phyloP scores from a whole-genome alignment of 176 grass and related monocot species.

The Avena insularis region DNA sequence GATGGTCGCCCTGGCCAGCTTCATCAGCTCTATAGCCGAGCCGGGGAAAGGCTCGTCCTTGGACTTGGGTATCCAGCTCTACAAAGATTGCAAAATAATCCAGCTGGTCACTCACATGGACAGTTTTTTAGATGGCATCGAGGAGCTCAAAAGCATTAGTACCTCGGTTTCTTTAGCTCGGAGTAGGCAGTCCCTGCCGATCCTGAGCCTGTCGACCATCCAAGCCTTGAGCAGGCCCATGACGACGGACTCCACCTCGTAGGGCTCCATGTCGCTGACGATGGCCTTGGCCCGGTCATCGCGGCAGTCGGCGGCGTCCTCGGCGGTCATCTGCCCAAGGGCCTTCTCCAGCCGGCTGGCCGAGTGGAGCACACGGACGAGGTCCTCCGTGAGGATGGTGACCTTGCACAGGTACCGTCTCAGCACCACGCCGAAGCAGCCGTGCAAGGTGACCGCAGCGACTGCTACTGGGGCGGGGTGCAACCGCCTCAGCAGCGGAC shows the following conservation, averaged over 20 bases:
- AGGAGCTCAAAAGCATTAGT: background rate
- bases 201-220: conserved; percentile 84
- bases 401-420: conserved; percentile 66
- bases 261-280: conserved; percentile 83
- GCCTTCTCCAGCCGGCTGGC: conserved; percentile 79
- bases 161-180: conserved; percentile 91
- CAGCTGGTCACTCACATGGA: background rate
- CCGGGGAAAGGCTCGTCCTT: conserved; percentile 75
- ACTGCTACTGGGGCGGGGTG: conserved; percentile 65
- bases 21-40: conserved; percentile 81
- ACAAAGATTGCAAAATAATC: background rate
- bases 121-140: background rate
- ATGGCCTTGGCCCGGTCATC: conserved; percentile 67
- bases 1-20: conserved; percentile 64
- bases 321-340: conserved; percentile 77
- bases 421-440: conserved; percentile 83
- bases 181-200: conserved; percentile 66
- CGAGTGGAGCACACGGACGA: conserved; percentile 78
- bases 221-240: conserved; percentile 81
- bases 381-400: conserved; percentile 72
- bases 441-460: conserved; percentile 73
- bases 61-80: conserved; percentile 94
- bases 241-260: conserved; percentile 81
- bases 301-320: conserved; percentile 67
- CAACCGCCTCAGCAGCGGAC: conserved; percentile 70